Base-by-base conservation (phyloP, 257 asterid species). In the Primulina huaijiensis region DNA sequence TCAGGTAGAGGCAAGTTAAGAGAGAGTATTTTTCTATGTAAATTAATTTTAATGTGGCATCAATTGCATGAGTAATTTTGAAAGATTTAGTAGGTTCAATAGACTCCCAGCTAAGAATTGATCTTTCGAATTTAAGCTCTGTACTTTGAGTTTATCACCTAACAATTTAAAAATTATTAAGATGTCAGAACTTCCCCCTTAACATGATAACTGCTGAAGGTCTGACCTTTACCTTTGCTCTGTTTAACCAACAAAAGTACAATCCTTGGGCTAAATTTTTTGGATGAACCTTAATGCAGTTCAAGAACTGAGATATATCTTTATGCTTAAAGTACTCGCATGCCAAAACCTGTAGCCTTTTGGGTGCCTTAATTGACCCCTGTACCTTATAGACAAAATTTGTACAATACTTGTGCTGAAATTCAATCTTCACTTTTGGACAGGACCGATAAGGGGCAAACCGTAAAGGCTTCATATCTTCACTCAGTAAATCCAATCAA, bases 401-500 rank as follows among this genome's bases (percentile, higher is more conserved):
- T 12, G n/a, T 43, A 43, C 6, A 43, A 23, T 68, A 12, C 37
- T 38, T 72, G n/a, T 10, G 46, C 77, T 74, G 72, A 76, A 34
- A 17, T 59, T 58, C 33, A 27, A 16, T 52, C 66, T 53, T 66
- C 25, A 55, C n/a, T 43, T 72, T 68, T 56, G 1, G 62, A 50
- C 62, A 90, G 97, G 85, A 80, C 85, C 52, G 97, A 89, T 63
- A 87, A 82, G 82, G 97, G 97, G 40, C 89, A 87, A 74, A 77
- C 95, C 1, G 79, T 89, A 82, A 91, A 82, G 86, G 96, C 90
- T 59, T 89, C 96, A 12, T 91, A 89, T 23, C 82, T 81, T 27
- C 97, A 89, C 67, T 70, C 77, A 29, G 78, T 91, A 21, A 78
- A 83, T 71, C 84, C 87, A 7, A 17, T 38, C 62, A 86, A 72